Evolutionary conservation across 108 stramenopile species (phyloP).

Genomic region (Epithemia pelagica): DNA sequence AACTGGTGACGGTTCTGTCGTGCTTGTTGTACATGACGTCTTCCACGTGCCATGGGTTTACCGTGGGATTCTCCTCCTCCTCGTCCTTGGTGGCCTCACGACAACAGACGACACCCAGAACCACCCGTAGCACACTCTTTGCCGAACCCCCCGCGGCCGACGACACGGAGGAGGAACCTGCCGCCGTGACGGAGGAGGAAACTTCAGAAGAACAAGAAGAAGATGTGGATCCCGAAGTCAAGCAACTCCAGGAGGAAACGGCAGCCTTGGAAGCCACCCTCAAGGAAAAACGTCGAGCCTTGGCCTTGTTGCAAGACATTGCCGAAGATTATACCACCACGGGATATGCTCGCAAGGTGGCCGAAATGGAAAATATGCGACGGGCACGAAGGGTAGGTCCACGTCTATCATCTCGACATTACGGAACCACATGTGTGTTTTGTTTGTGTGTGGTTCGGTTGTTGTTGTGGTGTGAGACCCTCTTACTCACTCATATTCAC

Average conservation of each 20-base stretch:
- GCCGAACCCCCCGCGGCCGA: no score
- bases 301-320: slow-evolving; percentile 33
- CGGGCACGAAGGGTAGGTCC: slow-evolving; percentile 46
- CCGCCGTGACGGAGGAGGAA: slow-evolving; percentile 6
- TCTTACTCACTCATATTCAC: no score
- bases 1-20: no score
- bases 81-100: no score
- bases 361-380: slow-evolving; percentile 72
- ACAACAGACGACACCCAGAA: no score
- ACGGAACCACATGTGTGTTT: background rate
- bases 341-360: slow-evolving; percentile 78
- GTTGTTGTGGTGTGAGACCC: background rate
- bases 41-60: no score
- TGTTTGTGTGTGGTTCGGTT: background rate
- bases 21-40: no score
- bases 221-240: slow-evolving; percentile 48
- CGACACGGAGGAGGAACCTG: slow-evolving; percentile 7
- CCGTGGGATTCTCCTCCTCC: no score
- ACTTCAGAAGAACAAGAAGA: slow-evolving; percentile 27
- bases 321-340: slow-evolving; percentile 62
- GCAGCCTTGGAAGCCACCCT: slow-evolving; percentile 46
- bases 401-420: background rate
- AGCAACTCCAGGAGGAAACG: slow-evolving; percentile 53
- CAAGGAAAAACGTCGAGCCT: slow-evolving; percentile 39
- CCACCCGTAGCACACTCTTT: no score